phyloP scores from a whole-genome alignment of 305 asterid species.

The Rubia tinctorum region DNA sequence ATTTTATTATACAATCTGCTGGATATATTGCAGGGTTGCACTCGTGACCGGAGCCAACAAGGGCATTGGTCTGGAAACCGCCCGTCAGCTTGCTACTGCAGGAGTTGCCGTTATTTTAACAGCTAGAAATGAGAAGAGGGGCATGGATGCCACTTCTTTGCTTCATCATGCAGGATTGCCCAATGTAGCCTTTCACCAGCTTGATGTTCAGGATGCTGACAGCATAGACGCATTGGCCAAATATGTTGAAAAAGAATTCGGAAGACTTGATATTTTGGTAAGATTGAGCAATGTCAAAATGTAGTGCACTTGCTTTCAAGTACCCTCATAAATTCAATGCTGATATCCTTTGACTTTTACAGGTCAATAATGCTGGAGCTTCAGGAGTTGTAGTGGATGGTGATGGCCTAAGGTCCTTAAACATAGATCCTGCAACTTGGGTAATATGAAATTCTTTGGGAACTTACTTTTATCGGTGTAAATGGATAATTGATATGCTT shows the following conservation, averaged over 20 bases:
- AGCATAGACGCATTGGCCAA: slow-evolving; percentile 54
- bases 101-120: slow-evolving; percentile 63
- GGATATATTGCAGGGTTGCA: slow-evolving; percentile 45
- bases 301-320: neutral
- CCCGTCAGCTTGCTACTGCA: slow-evolving; percentile 57
- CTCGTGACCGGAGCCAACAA: slow-evolving; percentile 86
- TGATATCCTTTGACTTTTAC: slow-evolving; percentile 17
- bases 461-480: neutral
- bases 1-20: slow-evolving; percentile 2
- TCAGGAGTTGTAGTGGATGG: slow-evolving; percentile 70
- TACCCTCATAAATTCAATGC: neutral
- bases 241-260: slow-evolving; percentile 44
- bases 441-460: slow-evolving; percentile 28
- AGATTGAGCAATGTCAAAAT: neutral
- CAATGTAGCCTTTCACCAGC: slow-evolving; percentile 73
- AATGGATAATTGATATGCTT: slow-evolving; percentile 3
- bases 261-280: slow-evolving; percentile 53
- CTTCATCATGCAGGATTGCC: slow-evolving; percentile 56
- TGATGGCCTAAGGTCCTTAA: slow-evolving; percentile 53
- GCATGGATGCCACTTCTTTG: slow-evolving; percentile 44
- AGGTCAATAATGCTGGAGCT: slow-evolving; percentile 86
- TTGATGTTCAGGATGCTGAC: slow-evolving; percentile 58
- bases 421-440: slow-evolving; percentile 64
- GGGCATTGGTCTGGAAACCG: slow-evolving; percentile 81
- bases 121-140: slow-evolving; percentile 58